Base-by-base conservation (phyloP, 495 filamentous ascomycete genomes). In the Aspergillus asperescens region DNA sequence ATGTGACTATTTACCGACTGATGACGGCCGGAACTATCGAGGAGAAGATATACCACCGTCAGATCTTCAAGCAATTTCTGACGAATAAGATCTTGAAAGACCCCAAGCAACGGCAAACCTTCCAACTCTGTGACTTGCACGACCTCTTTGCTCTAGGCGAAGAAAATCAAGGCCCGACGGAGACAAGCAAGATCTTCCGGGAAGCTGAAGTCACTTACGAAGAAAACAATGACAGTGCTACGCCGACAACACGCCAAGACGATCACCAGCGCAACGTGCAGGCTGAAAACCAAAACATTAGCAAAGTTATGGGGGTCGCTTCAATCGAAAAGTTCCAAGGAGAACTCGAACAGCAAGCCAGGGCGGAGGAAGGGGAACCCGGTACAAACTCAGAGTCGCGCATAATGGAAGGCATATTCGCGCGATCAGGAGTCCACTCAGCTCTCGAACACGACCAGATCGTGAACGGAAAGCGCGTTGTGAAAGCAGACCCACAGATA, bases 1-100 rank as follows among this genome's bases (percentile, higher is more conserved):
- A 95, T 39, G 93, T 98, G 16, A 90, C 85, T 0, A 90, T 98
- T 25, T 98, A 93, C 66, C 86, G 93, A 20, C 75, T 98, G 32
- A 90, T 98, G 87, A 93, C 89, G n/a, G 88, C 89, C 2, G 91
- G 92, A 13, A 96, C 93, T 0, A 97, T 98, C 27, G 93, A 98
- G 62, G 93, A 98, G 69, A 97, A 97, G 76, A 96, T 98, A 34
- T 97, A 96, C 52, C 93, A 97, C 64, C 86, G 93, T 5, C 93
- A 98, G 66, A 89, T 98, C 43, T 97, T 90, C 72, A 98, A 98
- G 67, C 90, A 95, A 57, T 95, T 95, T 60, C 73, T 98, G 25
- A 88, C 87, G 7, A 92, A 95, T 70, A 98, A 98, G 64, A 90
- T 98, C 9, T 65, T 96, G 50, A 87, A 83, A 63, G 90, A 97